phyloP scores from a whole-genome alignment of 768 basidiomycete genomes.

The Russula griseocarnosa region DNA sequence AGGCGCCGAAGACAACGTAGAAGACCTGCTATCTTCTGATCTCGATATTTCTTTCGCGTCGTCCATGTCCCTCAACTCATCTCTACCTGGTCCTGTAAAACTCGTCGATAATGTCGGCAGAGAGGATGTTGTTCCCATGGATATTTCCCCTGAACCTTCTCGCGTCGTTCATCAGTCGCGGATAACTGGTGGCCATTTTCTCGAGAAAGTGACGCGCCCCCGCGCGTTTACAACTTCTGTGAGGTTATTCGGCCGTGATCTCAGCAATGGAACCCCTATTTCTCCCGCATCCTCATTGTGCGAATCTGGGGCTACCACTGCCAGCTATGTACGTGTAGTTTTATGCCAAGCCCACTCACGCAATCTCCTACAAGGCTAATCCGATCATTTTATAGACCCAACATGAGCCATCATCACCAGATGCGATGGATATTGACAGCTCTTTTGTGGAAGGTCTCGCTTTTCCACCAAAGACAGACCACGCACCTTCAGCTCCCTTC shows the following conservation, averaged over 20 bases:
- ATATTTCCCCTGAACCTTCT: conserved; percentile 67
- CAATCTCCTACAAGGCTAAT: conserved; percentile 24
- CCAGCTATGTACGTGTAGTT: conserved; percentile 42
- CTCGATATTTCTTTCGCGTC: conserved; percentile 81
- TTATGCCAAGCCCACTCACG: conserved; percentile 4
- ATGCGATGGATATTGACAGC: conserved; percentile 78
- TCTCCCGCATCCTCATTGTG: conserved; percentile 36
- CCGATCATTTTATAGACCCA: conserved; percentile 33
- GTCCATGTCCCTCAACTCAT: conserved; percentile 74
- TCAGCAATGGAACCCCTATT: conserved; percentile 50
- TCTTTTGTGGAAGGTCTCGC: conserved; percentile 34
- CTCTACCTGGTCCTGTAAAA: conserved; percentile 46
- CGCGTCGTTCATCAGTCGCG: conserved; percentile 30
- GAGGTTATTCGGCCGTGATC: conserved; percentile 68
- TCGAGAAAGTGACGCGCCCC: conserved; percentile 44
- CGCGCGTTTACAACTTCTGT: conserved; percentile 63
- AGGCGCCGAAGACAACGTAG: conserved; percentile 45
- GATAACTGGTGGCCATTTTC: conserved; percentile 32
- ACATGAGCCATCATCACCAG: conserved; percentile 43
- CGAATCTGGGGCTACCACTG: conserved; percentile 39
- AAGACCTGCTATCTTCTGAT: conserved; percentile 70
- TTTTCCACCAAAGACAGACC: conserved; percentile 26
- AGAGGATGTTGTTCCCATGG: conserved; percentile 62
- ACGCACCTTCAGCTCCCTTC: conserved; percentile 29
- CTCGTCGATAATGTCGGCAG: conserved; percentile 46